Conservation (phyloP, 163 green algal species). For the Smithsoniella earleae region DNA sequence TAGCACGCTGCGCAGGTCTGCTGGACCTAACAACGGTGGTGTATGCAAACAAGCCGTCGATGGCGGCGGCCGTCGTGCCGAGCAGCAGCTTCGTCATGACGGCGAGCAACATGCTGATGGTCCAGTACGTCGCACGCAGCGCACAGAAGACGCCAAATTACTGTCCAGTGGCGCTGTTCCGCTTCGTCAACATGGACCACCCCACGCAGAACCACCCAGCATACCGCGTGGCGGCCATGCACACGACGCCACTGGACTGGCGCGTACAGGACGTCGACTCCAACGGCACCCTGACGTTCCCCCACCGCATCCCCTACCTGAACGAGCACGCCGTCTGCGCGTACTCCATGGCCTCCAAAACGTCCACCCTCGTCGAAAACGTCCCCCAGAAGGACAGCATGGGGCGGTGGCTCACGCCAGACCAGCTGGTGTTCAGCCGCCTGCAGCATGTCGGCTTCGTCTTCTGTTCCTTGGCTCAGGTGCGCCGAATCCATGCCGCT, state of each 20-base stretch:
- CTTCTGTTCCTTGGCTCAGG: constrained; percentile 10
- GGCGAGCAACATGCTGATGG: constrained; percentile 15
- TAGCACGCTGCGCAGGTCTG: too few species aligned
- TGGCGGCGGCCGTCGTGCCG: constrained; percentile 2
- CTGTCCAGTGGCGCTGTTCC: constrained; percentile 8
- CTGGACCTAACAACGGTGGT: constrained; percentile 14
- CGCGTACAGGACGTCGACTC: constrained; percentile 15
- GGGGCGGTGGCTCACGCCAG: constrained; percentile 2
- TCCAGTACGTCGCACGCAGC: background rate
- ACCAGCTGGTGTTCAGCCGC: constrained; percentile 7
- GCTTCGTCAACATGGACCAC: constrained; percentile 24
- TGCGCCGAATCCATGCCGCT: background rate
- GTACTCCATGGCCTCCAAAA: background rate
- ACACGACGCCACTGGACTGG: constrained; percentile 5
- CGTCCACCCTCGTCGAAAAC: background rate
- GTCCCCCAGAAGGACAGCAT: constrained; percentile 1
- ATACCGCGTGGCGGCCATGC: background rate
- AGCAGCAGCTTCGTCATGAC: background rate
- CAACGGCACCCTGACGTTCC: background rate
- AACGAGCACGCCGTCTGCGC: background rate
- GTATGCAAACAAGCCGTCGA: constrained; percentile 7
- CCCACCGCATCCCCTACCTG: constrained; percentile 6
- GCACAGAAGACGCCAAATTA: background rate
- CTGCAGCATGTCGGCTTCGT: constrained; percentile 18
- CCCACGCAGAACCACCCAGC: constrained; percentile 22